phyloP scores from a whole-genome alignment of 1,284 basidiomycete genomes.

The Rhodofomes roseus region DNA sequence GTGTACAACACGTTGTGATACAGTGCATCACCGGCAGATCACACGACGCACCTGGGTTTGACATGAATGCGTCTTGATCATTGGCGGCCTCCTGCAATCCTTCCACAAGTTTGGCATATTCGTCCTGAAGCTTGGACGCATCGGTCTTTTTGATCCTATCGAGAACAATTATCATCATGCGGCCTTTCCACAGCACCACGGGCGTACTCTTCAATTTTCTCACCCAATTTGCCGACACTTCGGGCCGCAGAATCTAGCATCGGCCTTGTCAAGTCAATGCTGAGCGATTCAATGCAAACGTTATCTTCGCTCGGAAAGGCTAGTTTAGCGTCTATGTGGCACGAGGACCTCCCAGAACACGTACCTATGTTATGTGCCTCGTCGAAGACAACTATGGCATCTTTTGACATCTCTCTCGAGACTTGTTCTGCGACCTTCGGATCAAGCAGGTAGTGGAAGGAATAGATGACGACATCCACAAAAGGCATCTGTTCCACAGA shows the following conservation, averaged over 20 bases:
- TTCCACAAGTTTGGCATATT: conserved; percentile 95
- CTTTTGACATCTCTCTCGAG: conserved; percentile 95
- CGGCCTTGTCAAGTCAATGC: conserved; percentile 96
- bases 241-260: conserved; percentile 96
- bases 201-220: conserved; percentile 92
- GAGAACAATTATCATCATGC: neutral
- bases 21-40: neutral
- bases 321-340: conserved; percentile 2
- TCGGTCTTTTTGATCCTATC: conserved; percentile 90
- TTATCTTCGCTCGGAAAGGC: conserved; percentile 61
- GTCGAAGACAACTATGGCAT: conserved; percentile 98
- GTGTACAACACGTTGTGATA: conserved; percentile 4
- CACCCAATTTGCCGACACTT: conserved; percentile 84
- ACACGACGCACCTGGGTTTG: conserved; percentile 74
- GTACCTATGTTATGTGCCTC: conserved; percentile 98
- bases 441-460: conserved; percentile 98
- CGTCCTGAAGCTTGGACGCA: conserved; percentile 92
- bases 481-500: conserved; percentile 75
- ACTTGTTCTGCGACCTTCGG: conserved; percentile 99
- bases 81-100: conserved; percentile 81
- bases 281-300: conserved; percentile 98
- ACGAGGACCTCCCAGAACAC: conserved; percentile 14
- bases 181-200: neutral
- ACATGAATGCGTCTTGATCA: conserved; percentile 82
- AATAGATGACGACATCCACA: conserved; percentile 96